phyloP scores from a whole-genome alignment of 2,329 filamentous ascomycete species.

The Pseudonectria foliicola region DNA sequence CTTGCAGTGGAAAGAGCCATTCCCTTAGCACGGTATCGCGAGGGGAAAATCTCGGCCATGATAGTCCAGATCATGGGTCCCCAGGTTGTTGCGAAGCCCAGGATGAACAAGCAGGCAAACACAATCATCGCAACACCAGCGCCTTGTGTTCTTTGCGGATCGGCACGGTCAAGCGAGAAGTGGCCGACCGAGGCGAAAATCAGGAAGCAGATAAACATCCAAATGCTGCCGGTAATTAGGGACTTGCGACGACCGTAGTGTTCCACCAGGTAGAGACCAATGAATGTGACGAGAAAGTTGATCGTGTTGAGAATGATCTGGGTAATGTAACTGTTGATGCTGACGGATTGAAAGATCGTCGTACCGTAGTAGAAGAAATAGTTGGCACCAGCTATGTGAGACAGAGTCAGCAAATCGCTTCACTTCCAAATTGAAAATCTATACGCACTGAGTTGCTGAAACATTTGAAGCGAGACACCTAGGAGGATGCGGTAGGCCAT shows the following conservation, averaged over 20 bases:
- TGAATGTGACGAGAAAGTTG: constrained; percentile 61
- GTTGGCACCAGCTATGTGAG: constrained; percentile 45
- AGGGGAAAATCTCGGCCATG: constrained; percentile 58
- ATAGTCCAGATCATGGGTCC: constrained; percentile 59
- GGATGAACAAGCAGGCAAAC: constrained; percentile 57
- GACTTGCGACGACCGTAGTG: constrained; percentile 58
- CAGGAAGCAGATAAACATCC: constrained; percentile 56
- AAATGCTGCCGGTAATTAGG: constrained; percentile 54
- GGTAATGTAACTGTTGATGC: constrained; percentile 55
- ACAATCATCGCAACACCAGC: constrained; percentile 56
- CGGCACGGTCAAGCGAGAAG: constrained; percentile 34
- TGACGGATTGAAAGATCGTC: constrained; percentile 39
- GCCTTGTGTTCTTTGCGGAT: constrained; percentile 27
- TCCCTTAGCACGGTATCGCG: constrained; percentile 51
- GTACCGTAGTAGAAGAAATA: constrained; percentile 61
- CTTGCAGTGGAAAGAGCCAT: constrained; percentile 55
- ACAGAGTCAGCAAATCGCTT: neutral
- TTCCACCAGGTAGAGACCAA: constrained; percentile 64
- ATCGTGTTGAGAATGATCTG: constrained; percentile 62
- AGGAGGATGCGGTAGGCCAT: constrained; percentile 57
- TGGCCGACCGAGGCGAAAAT: constrained; percentile 48
- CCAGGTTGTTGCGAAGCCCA: constrained; percentile 61
- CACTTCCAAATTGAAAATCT: constrained; percentile 1
- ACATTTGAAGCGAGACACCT: constrained; percentile 54
- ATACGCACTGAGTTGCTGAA: constrained; percentile 52